phyloP scores from a whole-genome alignment of 257 asterid genomes.

The Cordia subcordata region DNA sequence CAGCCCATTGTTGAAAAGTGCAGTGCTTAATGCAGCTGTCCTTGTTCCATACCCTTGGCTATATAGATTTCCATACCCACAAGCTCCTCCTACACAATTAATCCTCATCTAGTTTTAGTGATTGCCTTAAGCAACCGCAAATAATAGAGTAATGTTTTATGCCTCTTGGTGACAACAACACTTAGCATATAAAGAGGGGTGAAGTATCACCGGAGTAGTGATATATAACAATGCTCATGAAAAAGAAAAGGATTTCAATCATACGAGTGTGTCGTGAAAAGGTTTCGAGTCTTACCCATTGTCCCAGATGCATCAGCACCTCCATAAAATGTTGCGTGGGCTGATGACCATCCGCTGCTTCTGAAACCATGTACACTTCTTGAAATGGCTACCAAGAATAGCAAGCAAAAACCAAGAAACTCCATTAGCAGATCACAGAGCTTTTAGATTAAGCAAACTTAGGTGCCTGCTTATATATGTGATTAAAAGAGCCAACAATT shows the following conservation, averaged over 20 bases:
- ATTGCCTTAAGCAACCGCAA: background rate
- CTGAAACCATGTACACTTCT: background rate
- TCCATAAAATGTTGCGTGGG: conserved; percentile 30
- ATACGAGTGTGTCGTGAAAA: background rate
- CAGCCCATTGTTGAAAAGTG: conserved; percentile 21
- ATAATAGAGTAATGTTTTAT: too few relatives aligned
- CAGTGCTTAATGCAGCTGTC: conserved; percentile 28
- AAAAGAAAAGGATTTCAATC: background rate
- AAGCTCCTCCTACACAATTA: conserved; percentile 23
- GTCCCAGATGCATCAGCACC: conserved; percentile 29
- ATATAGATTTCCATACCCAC: conserved; percentile 27
- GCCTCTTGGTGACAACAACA: too few relatives aligned
- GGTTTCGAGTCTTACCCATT: conserved; percentile 16
- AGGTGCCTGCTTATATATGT: background rate
- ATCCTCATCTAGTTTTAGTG: too few relatives aligned
- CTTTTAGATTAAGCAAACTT: background rate
- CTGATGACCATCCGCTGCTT: conserved; percentile 12
- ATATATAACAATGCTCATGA: too few relatives aligned
- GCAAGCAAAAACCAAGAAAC: background rate
- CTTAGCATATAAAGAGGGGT: too few relatives aligned
- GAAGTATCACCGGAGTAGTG: too few relatives aligned
- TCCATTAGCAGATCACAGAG: background rate
- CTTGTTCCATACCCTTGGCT: conserved; percentile 28
- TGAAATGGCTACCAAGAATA: conserved; percentile 3
- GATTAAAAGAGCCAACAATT: background rate